phyloP scores from a whole-genome alignment of 176 grass and related monocot species.

The Secale cereale region DNA sequence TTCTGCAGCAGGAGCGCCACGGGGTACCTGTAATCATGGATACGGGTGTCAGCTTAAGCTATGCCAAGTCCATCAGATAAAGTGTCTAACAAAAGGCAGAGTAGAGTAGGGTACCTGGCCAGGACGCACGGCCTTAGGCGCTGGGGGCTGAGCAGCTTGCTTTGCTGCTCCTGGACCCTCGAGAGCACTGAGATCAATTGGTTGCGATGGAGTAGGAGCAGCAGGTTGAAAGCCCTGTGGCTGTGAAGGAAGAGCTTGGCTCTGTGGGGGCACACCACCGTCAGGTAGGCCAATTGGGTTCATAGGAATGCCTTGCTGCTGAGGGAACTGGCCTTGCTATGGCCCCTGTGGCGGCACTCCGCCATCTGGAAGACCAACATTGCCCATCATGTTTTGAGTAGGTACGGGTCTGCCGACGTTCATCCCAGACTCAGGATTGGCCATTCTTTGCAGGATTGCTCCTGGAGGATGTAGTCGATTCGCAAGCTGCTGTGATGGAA shows the following conservation, averaged over 20 bases:
- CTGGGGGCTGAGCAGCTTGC: constrained; percentile 47
- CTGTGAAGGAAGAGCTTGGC: constrained; percentile 50
- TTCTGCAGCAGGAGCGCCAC: constrained; percentile 87
- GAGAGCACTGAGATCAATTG: constrained; percentile 87
- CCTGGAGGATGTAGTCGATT: constrained; percentile 64
- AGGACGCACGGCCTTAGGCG: constrained; percentile 82
- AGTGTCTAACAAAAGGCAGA: neutral
- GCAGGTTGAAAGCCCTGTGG: constrained; percentile 47
- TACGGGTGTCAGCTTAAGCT: neutral
- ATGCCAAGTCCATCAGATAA: neutral
- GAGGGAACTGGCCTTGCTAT: constrained; percentile 44
- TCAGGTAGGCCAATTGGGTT: constrained; percentile 63
- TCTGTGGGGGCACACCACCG: constrained; percentile 75
- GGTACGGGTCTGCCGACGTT: constrained; percentile 27
- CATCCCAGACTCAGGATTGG: constrained; percentile 48
- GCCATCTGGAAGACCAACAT: constrained; percentile 80
- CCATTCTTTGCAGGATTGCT: constrained; percentile 53
- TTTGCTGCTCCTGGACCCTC: constrained; percentile 56
- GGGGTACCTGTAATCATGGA: constrained; percentile 70
- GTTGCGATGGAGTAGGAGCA: constrained; percentile 53
- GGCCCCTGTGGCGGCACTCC: constrained; percentile 70
- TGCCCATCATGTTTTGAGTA: constrained; percentile 65
- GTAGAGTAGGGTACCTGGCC: constrained; percentile 74
- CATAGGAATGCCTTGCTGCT: constrained; percentile 48
- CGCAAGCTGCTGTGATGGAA: constrained; percentile 89